phyloP scores from a whole-genome alignment of 2,329 filamentous ascomycete genomes.

The Colletotrichum theobromicola region DNA sequence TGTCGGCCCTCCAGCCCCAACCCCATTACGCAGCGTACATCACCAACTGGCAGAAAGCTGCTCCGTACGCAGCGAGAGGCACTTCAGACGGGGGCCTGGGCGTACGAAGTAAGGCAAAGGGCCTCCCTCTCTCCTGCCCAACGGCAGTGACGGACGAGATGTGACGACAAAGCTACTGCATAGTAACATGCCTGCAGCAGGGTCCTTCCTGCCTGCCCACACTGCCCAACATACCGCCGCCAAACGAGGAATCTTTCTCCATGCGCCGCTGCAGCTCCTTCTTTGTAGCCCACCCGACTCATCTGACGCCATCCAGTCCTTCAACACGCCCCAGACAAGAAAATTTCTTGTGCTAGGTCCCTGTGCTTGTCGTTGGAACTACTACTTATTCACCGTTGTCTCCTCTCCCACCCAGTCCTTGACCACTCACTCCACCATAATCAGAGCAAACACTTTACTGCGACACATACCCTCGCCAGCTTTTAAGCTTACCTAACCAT shows the following conservation, averaged over 20 bases:
- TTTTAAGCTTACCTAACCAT: not conserved
- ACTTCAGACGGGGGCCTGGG: not conserved
- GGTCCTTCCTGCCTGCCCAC: not conserved
- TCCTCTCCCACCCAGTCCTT: not conserved
- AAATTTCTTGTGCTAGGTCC: not conserved
- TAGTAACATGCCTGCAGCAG: not conserved
- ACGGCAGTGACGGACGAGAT: not conserved
- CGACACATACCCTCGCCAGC: not conserved
- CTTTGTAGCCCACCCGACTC: not conserved
- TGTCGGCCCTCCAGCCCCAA: not conserved
- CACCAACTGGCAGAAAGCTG: not conserved
- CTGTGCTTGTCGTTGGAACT: not conserved
- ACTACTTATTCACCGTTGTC: slow-evolving; percentile 18
- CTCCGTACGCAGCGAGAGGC: not conserved
- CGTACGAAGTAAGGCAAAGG: not conserved
- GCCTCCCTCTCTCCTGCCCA: not conserved
- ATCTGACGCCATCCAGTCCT: slow-evolving; percentile 16
- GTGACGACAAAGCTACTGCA: not conserved
- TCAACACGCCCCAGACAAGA: not conserved
- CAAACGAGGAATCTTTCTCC: not conserved
- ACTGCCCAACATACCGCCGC: not conserved
- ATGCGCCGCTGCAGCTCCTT: not conserved
- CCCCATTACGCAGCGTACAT: slow-evolving; percentile 16
- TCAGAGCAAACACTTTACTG: not conserved
- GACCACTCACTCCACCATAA: not conserved